These are phyloP conservation scores for Axilococcus clingmanii DNA, from an alignment of 139 green algal genomes.

Conservation along the genomic window DNA sequence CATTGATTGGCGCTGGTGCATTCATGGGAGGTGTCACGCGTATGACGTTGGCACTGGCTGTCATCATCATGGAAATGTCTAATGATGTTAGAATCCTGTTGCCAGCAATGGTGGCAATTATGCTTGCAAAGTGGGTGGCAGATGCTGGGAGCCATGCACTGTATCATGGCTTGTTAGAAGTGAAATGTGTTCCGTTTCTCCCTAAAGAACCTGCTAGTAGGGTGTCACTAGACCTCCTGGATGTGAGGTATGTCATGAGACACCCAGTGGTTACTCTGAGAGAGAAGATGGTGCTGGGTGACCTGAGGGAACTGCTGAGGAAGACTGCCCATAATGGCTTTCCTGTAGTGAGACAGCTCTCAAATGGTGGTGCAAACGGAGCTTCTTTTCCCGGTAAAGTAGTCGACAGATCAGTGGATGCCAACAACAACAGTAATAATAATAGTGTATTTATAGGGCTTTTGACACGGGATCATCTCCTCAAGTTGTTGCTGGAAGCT, in stretches of 20 bases:
- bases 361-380: neutral
- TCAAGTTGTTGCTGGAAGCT: slow-evolving; percentile 58
- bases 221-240: slow-evolving; percentile 48
- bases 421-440: neutral
- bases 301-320: slow-evolving; percentile 44
- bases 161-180: slow-evolving; percentile 74
- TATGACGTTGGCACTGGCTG: slow-evolving; percentile 74
- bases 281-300: slow-evolving; percentile 35
- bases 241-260: slow-evolving; percentile 49
- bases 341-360: slow-evolving; percentile 35
- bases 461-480: slow-evolving; percentile 61
- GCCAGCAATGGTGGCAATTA: slow-evolving; percentile 71
- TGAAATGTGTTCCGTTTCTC: slow-evolving; percentile 78
- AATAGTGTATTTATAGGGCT: slow-evolving; percentile 62
- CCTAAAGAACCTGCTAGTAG: slow-evolving; percentile 18
- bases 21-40: slow-evolving; percentile 86
- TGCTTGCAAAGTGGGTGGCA: slow-evolving; percentile 73
- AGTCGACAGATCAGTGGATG: neutral
- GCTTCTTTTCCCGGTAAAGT: slow-evolving; percentile 11
- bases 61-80: slow-evolving; percentile 89
- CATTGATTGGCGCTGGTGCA: slow-evolving; percentile 73
- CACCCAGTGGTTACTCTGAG: slow-evolving; percentile 53
- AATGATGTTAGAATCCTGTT: slow-evolving; percentile 83
- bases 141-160: slow-evolving; percentile 63
- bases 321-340: slow-evolving; percentile 53